A percentile compares a stretch with the other conserved stretches of the same genome.
Evolutionary conservation across 75 land plant genomes (phyloP).

Genomic region (Pseudotsuga menziesii): DNA sequence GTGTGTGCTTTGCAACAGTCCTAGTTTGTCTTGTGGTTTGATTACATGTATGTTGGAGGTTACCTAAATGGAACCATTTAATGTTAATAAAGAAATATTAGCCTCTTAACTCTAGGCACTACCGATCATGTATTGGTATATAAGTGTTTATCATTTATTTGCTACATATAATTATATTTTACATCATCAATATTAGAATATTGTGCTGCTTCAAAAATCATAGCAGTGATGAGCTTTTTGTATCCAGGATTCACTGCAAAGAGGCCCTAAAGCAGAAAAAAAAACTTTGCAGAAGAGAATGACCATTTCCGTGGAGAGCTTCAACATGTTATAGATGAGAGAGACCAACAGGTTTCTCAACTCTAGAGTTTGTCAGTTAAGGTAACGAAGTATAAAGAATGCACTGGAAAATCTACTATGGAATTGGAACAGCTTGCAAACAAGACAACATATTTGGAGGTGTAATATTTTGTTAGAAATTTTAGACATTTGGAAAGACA

Average conservation of each 20-base stretch:
- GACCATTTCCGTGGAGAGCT: too few relatives aligned
- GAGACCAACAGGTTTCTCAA: slow-evolving; percentile 43
- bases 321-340: too few relatives aligned
- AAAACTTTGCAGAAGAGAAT: slow-evolving; percentile 49
- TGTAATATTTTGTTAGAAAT: slow-evolving; percentile 12
- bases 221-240: not conserved
- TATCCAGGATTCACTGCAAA: slow-evolving; percentile 51
- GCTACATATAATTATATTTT: too few relatives aligned
- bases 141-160: too few relatives aligned
- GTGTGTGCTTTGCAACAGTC: not conserved
- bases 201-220: not conserved
- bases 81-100: not conserved
- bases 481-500: not conserved
- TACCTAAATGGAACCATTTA: not conserved
- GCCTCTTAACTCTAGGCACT: not conserved
- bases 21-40: too few relatives aligned
- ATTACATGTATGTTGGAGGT: too few relatives aligned
- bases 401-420: slow-evolving; percentile 50
- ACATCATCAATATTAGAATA: not conserved
- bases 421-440: too few relatives aligned
- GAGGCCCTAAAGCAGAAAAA: slow-evolving; percentile 56
- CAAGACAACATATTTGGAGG: slow-evolving; percentile 74
- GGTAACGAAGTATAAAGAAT: too few relatives aligned
- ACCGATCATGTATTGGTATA: too few relatives aligned
- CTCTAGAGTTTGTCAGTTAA: slow-evolving; percentile 38